Evolutionary conservation across 1,284 basidiomycete species (phyloP).

Genomic region (Fomitopsis palustris): DNA sequence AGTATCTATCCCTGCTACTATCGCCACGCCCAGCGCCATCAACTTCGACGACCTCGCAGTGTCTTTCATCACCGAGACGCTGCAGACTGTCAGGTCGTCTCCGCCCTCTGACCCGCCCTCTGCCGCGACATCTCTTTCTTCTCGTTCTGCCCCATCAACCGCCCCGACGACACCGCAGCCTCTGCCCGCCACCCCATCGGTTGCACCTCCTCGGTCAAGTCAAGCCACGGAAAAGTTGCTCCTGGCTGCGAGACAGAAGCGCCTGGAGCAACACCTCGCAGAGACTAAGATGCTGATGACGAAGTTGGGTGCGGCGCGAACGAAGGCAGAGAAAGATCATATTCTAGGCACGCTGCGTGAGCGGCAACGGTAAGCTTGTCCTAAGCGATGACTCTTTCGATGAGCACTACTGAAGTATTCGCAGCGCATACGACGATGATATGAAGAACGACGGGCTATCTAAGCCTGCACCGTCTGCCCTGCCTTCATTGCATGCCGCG

Average conservation of each 20-base stretch:
- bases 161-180: not conserved
- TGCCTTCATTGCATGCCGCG: slow-evolving; percentile 6
- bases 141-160: not conserved
- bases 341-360: slow-evolving; percentile 56
- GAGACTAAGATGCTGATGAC: slow-evolving; percentile 69
- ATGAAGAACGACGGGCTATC: slow-evolving; percentile 10
- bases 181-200: not conserved
- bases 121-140: not conserved
- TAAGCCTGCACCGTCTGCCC: slow-evolving; percentile 3
- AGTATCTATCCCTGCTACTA: not conserved
- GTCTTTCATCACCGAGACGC: slow-evolving; percentile 37
- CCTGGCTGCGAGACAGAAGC: slow-evolving; percentile 47
- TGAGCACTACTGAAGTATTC: slow-evolving; percentile 8
- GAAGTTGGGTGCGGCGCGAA: slow-evolving; percentile 47
- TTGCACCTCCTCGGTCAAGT: not conserved
- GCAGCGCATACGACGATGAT: slow-evolving; percentile 24
- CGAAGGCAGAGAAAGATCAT: slow-evolving; percentile 59
- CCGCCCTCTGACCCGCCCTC: not conserved
- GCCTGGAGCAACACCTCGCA: slow-evolving; percentile 61
- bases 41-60: slow-evolving; percentile 8
- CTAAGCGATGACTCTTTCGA: not conserved
- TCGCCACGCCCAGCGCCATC: not conserved
- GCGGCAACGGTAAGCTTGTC: slow-evolving; percentile 28
- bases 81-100: slow-evolving; percentile 31
- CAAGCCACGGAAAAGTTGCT: slow-evolving; percentile 13